Evolutionary conservation across 2,329 filamentous ascomycete species (phyloP), one percentile per base, ranked within the genome.

Genomic region (Neonectria neomacrospora): DNA sequence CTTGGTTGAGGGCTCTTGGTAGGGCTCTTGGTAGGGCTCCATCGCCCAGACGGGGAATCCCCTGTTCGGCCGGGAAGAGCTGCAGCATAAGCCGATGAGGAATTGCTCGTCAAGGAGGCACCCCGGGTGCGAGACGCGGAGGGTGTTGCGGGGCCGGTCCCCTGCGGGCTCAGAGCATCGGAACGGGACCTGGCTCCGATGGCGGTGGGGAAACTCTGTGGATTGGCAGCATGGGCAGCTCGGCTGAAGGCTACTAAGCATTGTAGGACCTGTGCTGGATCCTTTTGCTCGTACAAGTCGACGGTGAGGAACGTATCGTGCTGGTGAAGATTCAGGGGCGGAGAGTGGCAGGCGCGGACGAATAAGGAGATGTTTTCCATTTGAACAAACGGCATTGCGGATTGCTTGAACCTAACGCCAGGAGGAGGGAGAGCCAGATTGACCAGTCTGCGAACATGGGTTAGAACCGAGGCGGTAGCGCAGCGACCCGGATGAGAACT

Each of bases 311-410:
- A 99, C 70, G 94, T 90, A 79, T 99, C 96, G 82, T 99, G 96
- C 48, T 94, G 90, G 61, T 93, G 94, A 63, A 99, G 88, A 78
- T 90, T 94, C 55, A 99, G 83, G 0, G 96, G 96, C 26, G 92
- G 88, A 54, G 87, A 83, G 79, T 97, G 92, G 82, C 94, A 97
- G 64, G 93, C 94, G 74, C 88, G 89, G 57, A 99, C 88, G 80
- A 97, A 99, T 76, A 97, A 93, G 5, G 94, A 96, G 75, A 99
- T 97, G 77, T 99, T 99, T 79, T 99, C 96, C 94, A 98, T 98
- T 80, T 99, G 96, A 42, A 98, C 95, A 77, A 99, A 99, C 0
- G 96, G 96, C 95, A 98, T 98, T 42, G 89, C 81, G 1, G 94
- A 97, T 75, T 91, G 85, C 81, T 98, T 98, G 86, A 91, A 98